Base-by-base conservation (phyloP, 225 moss, liverwort and hornwort genomes). In the Thuidium tamariscinum region DNA sequence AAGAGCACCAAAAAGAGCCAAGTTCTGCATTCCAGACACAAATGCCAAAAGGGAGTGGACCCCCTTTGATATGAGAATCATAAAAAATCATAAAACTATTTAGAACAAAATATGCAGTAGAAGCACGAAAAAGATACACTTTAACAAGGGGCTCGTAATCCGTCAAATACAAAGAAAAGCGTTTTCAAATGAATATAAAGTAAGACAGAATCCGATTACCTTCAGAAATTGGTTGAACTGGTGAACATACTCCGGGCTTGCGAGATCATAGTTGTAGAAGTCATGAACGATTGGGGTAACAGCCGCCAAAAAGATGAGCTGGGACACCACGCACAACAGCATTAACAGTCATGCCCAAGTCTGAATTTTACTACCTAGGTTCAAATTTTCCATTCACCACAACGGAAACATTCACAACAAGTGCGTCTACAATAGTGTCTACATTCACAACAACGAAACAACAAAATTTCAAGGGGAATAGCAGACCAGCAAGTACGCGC, bases 171-270 rank as follows among this genome's bases (percentile, higher is more conserved):
- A 6, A 65, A 51, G 42, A 80, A 12, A 22, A 37, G 60, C 29
- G 49, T 32, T 42, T 73, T 21, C 52, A 54, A 63, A 42, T 71
- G 51, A 81, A 81, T 10, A 54, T 26, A 55, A 64, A 21, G 30
- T 26, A 68, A 20, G 36, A 20, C 15, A 29, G 42, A 64, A 86
- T 23, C 55, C 37, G 79, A 70, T 59, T 82, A 96, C 98, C 98
- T 99, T 99, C 86, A 97, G 82, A 88, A 97, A 99, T 57, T 97
- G 98, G 83, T 92, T 95, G 85, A 99, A 99, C 79, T 99, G 95
- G 64, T 89, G 89, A 23, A 96, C 91, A 86, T 99, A 99, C 80
- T 99, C 97, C 37, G 94, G 91, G 76, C 97, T 96, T 21, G 97
- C 89, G 73, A 99, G 91, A 56, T 97, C 96, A 69, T 93, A 97